phyloP scores from a whole-genome alignment of 2,329 filamentous ascomycete genomes.

The Fusarium nematophilum region DNA sequence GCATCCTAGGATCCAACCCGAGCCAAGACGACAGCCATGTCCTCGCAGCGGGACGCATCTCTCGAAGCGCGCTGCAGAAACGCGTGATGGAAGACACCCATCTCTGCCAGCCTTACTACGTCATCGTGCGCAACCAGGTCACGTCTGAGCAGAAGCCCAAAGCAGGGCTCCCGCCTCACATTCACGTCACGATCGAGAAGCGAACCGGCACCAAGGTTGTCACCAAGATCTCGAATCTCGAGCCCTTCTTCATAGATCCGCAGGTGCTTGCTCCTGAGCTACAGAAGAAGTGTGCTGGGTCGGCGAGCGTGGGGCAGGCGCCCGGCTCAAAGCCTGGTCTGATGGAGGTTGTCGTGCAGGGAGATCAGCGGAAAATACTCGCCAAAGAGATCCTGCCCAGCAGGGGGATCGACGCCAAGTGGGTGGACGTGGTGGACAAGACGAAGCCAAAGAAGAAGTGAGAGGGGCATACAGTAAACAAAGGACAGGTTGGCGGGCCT shows the following conservation, averaged over 20 bases:
- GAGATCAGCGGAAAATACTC: slow-evolving; percentile 36
- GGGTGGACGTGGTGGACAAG: slow-evolving; percentile 39
- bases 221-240: slow-evolving; percentile 37
- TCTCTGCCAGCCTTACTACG: slow-evolving; percentile 36
- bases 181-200: slow-evolving; percentile 37
- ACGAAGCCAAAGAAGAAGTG: slow-evolving; percentile 34
- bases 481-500: background rate
- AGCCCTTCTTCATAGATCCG: slow-evolving; percentile 38
- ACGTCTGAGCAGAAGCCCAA: slow-evolving; percentile 35
- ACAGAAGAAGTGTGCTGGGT: slow-evolving; percentile 39
- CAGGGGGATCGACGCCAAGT: slow-evolving; percentile 32
- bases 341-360: slow-evolving; percentile 39
- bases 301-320: slow-evolving; percentile 37
- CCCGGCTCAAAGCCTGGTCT: slow-evolving; percentile 34
- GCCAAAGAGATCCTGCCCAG: slow-evolving; percentile 22
- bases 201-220: slow-evolving; percentile 40
- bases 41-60: slow-evolving; percentile 32
- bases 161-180: slow-evolving; percentile 27
- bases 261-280: slow-evolving; percentile 35
- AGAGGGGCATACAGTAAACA: background rate
- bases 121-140: slow-evolving; percentile 19
- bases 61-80: slow-evolving; percentile 33
- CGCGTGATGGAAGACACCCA: slow-evolving; percentile 31
- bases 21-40: slow-evolving; percentile 31
- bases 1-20: slow-evolving; percentile 28